A percentile compares a stretch with the other conserved stretches of the same genome.
Evolutionary conservation across 2,329 filamentous ascomycete species (phyloP).

Genomic region (Parastagonospora nodorum): DNA sequence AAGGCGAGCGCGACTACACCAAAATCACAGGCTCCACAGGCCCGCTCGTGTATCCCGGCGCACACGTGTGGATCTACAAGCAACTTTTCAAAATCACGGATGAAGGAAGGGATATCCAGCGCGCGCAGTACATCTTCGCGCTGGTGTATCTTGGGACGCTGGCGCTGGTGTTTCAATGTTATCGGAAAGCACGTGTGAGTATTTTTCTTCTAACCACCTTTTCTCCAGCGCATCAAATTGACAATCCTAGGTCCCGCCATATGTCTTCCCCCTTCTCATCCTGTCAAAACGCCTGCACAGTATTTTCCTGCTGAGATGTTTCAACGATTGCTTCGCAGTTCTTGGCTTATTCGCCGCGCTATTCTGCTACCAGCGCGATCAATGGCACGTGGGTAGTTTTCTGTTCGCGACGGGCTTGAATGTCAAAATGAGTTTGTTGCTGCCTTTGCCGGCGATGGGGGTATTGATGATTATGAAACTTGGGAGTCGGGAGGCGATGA

Average conservation of each 20-base stretch:
- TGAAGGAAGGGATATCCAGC: conserved; percentile 72
- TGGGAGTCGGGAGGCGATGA: conserved; percentile 68
- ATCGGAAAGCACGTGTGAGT: conserved; percentile 71
- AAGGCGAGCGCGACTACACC: conserved; percentile 87
- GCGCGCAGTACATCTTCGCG: conserved; percentile 85
- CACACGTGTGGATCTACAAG: conserved; percentile 90
- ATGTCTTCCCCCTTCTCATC: conserved; percentile 82
- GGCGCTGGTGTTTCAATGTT: conserved; percentile 79
- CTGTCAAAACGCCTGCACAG: conserved; percentile 92
- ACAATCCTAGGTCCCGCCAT: conserved; percentile 71
- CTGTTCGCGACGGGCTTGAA: conserved; percentile 80
- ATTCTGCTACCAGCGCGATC: conserved; percentile 72
- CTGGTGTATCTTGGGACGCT: conserved; percentile 78
- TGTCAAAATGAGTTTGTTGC: conserved; percentile 92
- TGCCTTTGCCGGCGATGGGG: conserved; percentile 81
- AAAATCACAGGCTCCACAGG: conserved; percentile 87
- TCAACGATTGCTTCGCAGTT: conserved; percentile 92
- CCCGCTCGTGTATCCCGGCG: conserved; percentile 91
- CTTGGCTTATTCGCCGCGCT: conserved; percentile 85
- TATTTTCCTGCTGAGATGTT: conserved; percentile 88
- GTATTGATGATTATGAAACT: conserved; percentile 75
- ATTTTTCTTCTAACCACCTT: neutral
- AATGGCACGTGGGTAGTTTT: conserved; percentile 74
- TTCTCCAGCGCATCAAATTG: neutral
- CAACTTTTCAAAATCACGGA: conserved; percentile 78